These are phyloP conservation scores for Hypholoma sublateritium DNA, from an alignment of 768 basidiomycete species.

Conservation along the genomic window DNA sequence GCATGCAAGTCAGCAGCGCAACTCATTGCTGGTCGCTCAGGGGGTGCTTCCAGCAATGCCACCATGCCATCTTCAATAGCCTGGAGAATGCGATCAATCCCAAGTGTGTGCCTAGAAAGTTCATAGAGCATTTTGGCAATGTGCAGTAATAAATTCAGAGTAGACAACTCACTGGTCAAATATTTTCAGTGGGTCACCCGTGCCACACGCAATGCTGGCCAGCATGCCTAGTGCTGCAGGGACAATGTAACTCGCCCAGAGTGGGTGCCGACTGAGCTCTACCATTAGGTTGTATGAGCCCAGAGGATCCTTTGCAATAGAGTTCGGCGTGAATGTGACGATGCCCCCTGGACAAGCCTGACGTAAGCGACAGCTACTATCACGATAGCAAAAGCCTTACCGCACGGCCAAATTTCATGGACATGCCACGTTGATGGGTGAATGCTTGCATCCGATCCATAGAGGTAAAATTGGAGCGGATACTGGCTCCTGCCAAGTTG, in stretches of 20 bases:
- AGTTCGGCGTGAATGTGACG: slow-evolving; percentile 66
- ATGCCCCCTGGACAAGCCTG: slow-evolving; percentile 55
- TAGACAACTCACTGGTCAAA: slow-evolving; percentile 37
- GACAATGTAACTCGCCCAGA: slow-evolving; percentile 69
- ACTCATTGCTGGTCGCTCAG: slow-evolving; percentile 25
- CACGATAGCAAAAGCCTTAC: slow-evolving; percentile 30
- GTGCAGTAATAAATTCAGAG: not conserved
- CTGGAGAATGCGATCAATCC: slow-evolving; percentile 38
- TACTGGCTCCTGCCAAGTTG: no score
- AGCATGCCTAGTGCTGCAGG: slow-evolving; percentile 64
- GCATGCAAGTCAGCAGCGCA: slow-evolving; percentile 16
- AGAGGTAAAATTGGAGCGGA: slow-evolving; percentile 58
- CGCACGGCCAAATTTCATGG: slow-evolving; percentile 65
- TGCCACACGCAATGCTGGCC: slow-evolving; percentile 35
- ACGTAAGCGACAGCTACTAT: slow-evolving; percentile 1
- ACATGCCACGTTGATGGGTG: slow-evolving; percentile 58
- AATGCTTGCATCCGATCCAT: slow-evolving; percentile 60
- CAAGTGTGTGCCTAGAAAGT: slow-evolving; percentile 37
- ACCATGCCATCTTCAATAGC: slow-evolving; percentile 58
- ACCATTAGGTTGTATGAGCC: slow-evolving; percentile 48
- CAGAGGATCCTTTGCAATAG: slow-evolving; percentile 52
- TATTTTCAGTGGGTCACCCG: slow-evolving; percentile 38
- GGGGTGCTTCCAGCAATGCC: slow-evolving; percentile 52
- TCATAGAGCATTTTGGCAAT: not conserved
- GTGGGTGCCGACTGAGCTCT: slow-evolving; percentile 55